phyloP scores from a whole-genome alignment of 768 basidiomycete species.

The Leccinum aurantiacum region DNA sequence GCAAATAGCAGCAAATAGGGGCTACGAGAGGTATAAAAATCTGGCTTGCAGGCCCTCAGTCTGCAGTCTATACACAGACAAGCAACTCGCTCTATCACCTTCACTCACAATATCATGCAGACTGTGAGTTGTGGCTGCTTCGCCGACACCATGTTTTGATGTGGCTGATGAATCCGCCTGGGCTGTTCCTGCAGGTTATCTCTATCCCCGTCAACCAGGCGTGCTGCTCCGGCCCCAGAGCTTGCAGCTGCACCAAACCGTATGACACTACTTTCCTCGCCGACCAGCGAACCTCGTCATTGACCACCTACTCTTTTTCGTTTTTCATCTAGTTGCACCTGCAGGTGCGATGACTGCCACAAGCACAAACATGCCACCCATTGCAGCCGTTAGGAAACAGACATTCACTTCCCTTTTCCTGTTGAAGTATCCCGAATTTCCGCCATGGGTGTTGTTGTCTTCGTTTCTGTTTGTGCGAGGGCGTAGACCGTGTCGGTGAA shows the following conservation, averaged over 20 bases:
- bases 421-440: neutral
- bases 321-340: conserved; percentile 7
- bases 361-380: conserved; percentile 7
- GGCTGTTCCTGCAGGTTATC: neutral
- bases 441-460: neutral
- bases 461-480: neutral
- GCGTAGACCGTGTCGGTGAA: neutral
- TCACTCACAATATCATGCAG: conserved; percentile 12
- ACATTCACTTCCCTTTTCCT: neutral
- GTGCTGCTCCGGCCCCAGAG: conserved; percentile 14
- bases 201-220: conserved; percentile 17
- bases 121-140: conserved; percentile 9
- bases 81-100: conserved; percentile 4
- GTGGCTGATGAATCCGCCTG: neutral
- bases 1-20: conserved; percentile 4
- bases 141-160: no score
- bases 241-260: conserved; percentile 15
- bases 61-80: neutral
- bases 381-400: neutral
- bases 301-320: neutral
- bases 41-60: neutral
- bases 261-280: neutral
- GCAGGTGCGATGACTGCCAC: conserved; percentile 21
- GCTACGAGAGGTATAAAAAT: conserved; percentile 6
- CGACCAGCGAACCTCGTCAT: neutral